Percentiles rank a stretch among this genome's conserved stretches.
phyloP scores from a whole-genome alignment of 2,329 filamentous ascomycete genomes.

The Chalara sp. region DNA sequence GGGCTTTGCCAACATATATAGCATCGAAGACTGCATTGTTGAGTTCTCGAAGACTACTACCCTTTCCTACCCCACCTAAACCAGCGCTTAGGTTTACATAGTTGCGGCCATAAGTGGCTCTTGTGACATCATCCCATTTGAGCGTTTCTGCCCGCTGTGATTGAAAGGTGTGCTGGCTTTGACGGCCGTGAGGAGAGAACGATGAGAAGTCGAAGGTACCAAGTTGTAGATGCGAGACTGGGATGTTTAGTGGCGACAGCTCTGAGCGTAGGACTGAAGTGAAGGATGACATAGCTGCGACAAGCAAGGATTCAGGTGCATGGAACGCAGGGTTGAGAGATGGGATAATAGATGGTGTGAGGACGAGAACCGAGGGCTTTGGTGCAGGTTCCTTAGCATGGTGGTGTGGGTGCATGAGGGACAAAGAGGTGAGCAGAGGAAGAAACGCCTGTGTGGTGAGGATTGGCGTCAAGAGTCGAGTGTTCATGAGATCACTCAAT shows the following conservation, averaged over 20 bases:
- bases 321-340: conserved; percentile 75
- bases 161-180: conserved; percentile 26
- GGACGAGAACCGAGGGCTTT: conserved; percentile 64
- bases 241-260: conserved; percentile 66
- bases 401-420: conserved; percentile 29
- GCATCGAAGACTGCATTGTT: conserved; percentile 90
- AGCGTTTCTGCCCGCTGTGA: conserved; percentile 48
- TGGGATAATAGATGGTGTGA: conserved; percentile 76
- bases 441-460: conserved; percentile 84
- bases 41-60: conserved; percentile 66
- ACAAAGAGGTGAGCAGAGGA: conserved; percentile 60
- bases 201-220: conserved; percentile 82
- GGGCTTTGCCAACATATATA: conserved; percentile 52
- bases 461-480: conserved; percentile 83
- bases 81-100: conserved; percentile 47
- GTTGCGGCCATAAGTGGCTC: conserved; percentile 56
- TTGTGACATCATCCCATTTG: conserved; percentile 56
- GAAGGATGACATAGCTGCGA: conserved; percentile 80
- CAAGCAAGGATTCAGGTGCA: conserved; percentile 79
- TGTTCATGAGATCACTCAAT: conserved; percentile 88
- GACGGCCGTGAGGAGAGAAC: conserved; percentile 43
- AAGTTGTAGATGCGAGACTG: conserved; percentile 81
- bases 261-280: conserved; percentile 75
- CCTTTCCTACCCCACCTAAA: conserved; percentile 33
- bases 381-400: conserved; percentile 34